phyloP scores from a whole-genome alignment of 768 basidiomycete species.

The Boletus rex-veris region DNA sequence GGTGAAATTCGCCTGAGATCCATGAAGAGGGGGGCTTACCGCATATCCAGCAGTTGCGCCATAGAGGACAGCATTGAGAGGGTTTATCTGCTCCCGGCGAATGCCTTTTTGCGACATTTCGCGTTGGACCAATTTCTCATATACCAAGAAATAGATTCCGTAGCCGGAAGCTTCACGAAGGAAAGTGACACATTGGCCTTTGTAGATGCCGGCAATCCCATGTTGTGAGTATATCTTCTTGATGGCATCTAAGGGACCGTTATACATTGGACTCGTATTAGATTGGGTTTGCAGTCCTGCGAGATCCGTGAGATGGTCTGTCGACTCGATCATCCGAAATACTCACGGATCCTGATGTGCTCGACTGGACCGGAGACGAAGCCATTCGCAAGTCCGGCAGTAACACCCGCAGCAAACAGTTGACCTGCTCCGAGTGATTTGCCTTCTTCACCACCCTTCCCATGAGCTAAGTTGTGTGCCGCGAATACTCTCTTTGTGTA shows the following conservation, averaged over 20 bases:
- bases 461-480: conserved; percentile 52
- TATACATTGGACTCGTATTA: conserved; percentile 67
- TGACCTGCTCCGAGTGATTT: conserved; percentile 57
- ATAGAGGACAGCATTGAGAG: conserved; percentile 76
- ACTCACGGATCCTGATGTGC: conserved; percentile 78
- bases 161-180: conserved; percentile 80
- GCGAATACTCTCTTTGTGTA: conserved; percentile 79
- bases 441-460: conserved; percentile 65
- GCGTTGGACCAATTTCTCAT: conserved; percentile 87
- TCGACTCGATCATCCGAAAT: background rate
- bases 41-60: conserved; percentile 93
- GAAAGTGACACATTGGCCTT: conserved; percentile 88
- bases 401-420: conserved; percentile 71
- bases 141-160: conserved; percentile 86
- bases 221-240: conserved; percentile 73
- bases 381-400: conserved; percentile 87
- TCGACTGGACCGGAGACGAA: conserved; percentile 95
- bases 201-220: conserved; percentile 85
- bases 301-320: conserved; percentile 3
- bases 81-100: conserved; percentile 70
- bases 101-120: conserved; percentile 76
- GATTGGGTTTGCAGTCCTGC: conserved; percentile 90
- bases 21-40: conserved; percentile 43
- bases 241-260: conserved; percentile 85
- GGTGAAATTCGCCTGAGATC: conserved; percentile 3